A percentile compares a stretch with the other conserved stretches of the same genome.
phyloP scores from a whole-genome alignment of 1,284 basidiomycete genomes.

The Golubevia pallescens region DNA sequence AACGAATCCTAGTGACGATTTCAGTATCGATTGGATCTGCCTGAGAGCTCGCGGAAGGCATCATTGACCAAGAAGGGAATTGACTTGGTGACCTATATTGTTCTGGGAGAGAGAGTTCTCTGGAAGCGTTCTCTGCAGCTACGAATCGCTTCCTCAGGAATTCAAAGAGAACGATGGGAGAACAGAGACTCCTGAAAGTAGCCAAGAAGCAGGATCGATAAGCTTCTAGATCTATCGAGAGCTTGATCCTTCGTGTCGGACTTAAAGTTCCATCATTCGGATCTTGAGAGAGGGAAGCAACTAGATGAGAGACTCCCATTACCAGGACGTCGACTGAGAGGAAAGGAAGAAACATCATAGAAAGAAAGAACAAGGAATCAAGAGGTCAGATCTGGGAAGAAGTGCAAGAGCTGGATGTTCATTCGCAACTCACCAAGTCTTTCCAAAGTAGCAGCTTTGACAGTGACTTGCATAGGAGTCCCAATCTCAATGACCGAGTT shows the following conservation, averaged over 20 bases:
- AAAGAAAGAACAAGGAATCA: background rate
- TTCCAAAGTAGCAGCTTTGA: slow-evolving; percentile 46
- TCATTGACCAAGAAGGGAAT: slow-evolving; percentile 50
- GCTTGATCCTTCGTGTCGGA: slow-evolving; percentile 19
- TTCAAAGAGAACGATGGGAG: slow-evolving; percentile 47
- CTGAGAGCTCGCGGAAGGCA: slow-evolving; percentile 21
- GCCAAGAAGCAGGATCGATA: slow-evolving; percentile 49
- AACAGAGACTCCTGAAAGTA: slow-evolving; percentile 43
- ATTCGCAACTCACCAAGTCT: slow-evolving; percentile 35
- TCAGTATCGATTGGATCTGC: slow-evolving; percentile 49
- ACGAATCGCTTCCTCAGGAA: slow-evolving; percentile 48
- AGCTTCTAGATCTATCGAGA: slow-evolving; percentile 39
- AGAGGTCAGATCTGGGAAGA: background rate
- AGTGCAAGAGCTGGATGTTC: too few species aligned
- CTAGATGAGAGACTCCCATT: slow-evolving; percentile 51
- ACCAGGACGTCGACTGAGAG: slow-evolving; percentile 51
- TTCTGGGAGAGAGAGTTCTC: slow-evolving; percentile 38
- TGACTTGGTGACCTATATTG: slow-evolving; percentile 35
- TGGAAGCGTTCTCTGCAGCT: slow-evolving; percentile 45
- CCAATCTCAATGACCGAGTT: slow-evolving; percentile 42
- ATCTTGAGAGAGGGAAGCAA: slow-evolving; percentile 17
- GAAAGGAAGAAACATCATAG: too few species aligned
- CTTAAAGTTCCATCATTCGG: slow-evolving; percentile 19
- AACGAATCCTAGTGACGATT: slow-evolving; percentile 39
- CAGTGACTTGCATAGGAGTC: slow-evolving; percentile 31